phyloP scores from a whole-genome alignment of 768 basidiomycete species.

The Pulveroboletus sp. region DNA sequence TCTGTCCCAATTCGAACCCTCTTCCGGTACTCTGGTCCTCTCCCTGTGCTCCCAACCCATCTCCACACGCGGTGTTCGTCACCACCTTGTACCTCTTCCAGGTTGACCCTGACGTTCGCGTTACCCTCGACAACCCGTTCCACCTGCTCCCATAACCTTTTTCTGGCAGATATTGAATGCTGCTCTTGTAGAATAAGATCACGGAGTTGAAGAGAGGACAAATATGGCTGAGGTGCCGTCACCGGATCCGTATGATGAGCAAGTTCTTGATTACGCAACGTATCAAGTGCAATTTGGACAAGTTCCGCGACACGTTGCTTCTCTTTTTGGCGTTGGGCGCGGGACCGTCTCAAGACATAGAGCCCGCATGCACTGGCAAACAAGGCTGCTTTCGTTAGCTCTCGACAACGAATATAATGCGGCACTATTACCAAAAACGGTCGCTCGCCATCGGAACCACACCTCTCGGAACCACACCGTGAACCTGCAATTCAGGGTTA shows the following conservation, averaged over 20 bases:
- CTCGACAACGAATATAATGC: slow-evolving; percentile 6
- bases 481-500: slow-evolving; percentile 64
- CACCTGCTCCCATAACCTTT: slow-evolving; percentile 77
- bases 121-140: slow-evolving; percentile 87
- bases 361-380: slow-evolving; percentile 14
- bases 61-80: slow-evolving; percentile 90
- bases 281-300: slow-evolving; percentile 77
- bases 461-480: slow-evolving; percentile 63
- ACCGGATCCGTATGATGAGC: slow-evolving; percentile 82
- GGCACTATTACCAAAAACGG: slow-evolving; percentile 53
- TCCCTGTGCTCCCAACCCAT: slow-evolving; percentile 68
- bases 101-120: slow-evolving; percentile 81
- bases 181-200: slow-evolving; percentile 83
- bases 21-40: slow-evolving; percentile 33
- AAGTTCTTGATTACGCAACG: slow-evolving; percentile 78
- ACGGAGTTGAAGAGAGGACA: slow-evolving; percentile 84
- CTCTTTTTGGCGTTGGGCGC: slow-evolving; percentile 55
- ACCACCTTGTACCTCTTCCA: slow-evolving; percentile 81
- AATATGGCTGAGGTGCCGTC: slow-evolving; percentile 66
- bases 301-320: slow-evolving; percentile 65
- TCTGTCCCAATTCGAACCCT: slow-evolving; percentile 27
- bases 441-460: slow-evolving; percentile 67
- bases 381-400: slow-evolving; percentile 29
- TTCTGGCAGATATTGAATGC: slow-evolving; percentile 64
- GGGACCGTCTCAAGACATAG: slow-evolving; percentile 26